Evolutionary conservation across 805 yeast genomes (phyloP), one percentile per base, ranked within the genome.

Genomic region (Naumovozyma baii): DNA sequence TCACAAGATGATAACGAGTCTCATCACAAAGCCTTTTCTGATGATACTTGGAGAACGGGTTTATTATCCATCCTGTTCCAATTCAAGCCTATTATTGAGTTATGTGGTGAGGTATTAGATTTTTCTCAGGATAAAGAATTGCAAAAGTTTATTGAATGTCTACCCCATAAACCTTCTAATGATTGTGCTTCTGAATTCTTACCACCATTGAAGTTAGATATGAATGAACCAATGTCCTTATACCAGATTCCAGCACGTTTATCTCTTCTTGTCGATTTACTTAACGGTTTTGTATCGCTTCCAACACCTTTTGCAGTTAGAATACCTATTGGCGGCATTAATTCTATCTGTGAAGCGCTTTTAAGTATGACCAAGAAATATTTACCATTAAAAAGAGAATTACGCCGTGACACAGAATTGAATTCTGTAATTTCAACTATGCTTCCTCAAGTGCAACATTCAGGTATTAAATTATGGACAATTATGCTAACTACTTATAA

Each of bases 281-380:
- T 82, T 45, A 46, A 55, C 41, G 60, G 72, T 2, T 73, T 71
- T 41, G 53, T 76, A 26, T 59, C 69, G 3, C 63, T 74, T 5
- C 71, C 75, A 18, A 76, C 86, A 1, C 74, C 72, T 31, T 69
- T 66, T 48, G 64, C 77, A 10, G 69, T 78, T 7, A 66, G 69
- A 44, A 68, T 83, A 5, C 92, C 94, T 2, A 46, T 84, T 12
- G 88, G 90, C 1, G 50, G 62, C 34, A 53, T 81, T 2, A 52
- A 80, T 4, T 54, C 66, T 7, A 43, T 79, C 36, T 63, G 69
- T 17, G 86, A 81, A 49, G 61, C 78, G 10, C 51, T 80, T 13
- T 59, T 74, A 42, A 68, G 78, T 14, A 58, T 84, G 42, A 76
- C 78, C 46, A 59, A 71, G 12, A 73, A 68, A 39, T 76, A 74